A percentile compares a stretch with the other conserved stretches of the same genome.
Conservation (phyloP, 805 yeast species). For the Hanseniaspora lindneri region DNA sequence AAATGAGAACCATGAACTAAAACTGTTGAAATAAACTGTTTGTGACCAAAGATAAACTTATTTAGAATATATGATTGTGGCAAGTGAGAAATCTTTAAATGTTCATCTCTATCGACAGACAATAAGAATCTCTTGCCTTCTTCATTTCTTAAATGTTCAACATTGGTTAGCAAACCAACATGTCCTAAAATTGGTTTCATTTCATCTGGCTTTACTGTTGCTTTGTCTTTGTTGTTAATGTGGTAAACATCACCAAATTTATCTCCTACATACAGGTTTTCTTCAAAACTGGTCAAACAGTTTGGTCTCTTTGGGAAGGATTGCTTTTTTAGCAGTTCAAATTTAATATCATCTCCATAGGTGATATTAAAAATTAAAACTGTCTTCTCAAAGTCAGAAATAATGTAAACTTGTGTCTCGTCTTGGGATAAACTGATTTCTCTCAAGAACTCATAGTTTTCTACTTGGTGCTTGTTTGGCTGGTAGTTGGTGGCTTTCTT, state of each 20-base stretch:
- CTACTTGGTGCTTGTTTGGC: constrained; percentile 61
- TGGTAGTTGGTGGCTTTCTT: constrained; percentile 42
- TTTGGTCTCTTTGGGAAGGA: constrained; percentile 88
- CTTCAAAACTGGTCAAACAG: constrained; percentile 49
- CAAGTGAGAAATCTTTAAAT: constrained; percentile 68
- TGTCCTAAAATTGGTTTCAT: constrained; percentile 78
- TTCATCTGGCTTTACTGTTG: constrained; percentile 30
- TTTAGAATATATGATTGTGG: constrained; percentile 72
- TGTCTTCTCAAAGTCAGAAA: constrained; percentile 77
- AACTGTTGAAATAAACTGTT: constrained; percentile 64
- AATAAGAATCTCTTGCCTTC: constrained; percentile 40
- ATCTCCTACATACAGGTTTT: constrained; percentile 67
- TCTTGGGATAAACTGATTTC: constrained; percentile 43
- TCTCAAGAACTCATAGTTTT: constrained; percentile 55
- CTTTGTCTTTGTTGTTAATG: constrained; percentile 30
- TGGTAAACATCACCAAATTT: constrained; percentile 91
- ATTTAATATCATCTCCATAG: constrained; percentile 26
- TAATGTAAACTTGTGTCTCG: constrained; percentile 47
- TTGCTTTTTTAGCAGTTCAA: constrained; percentile 55
- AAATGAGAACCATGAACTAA: constrained; percentile 41
- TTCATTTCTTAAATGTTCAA: constrained; percentile 26
- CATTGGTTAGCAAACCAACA: constrained; percentile 88
- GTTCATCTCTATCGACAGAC: constrained; percentile 92
- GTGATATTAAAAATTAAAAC: constrained; percentile 45
- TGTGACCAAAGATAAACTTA: constrained; percentile 77